These are phyloP conservation scores for Zygosaccharomyces sapae DNA, from an alignment of 1,139 yeast species.

Conservation along the genomic window DNA sequence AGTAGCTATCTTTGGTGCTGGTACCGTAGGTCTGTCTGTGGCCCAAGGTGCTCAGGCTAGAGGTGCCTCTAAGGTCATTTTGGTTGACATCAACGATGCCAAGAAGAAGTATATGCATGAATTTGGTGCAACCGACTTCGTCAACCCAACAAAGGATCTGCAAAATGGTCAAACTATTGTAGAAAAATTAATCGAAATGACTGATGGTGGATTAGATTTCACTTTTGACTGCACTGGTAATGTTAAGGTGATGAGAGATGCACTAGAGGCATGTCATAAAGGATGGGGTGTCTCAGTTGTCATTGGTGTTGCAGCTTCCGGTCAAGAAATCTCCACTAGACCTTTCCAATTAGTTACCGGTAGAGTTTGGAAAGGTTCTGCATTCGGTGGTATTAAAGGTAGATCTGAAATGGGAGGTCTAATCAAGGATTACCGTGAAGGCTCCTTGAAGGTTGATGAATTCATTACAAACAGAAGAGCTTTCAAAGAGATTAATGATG, in stretches of 20 bases:
- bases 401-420: conserved; percentile 90
- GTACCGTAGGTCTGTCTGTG: conserved; percentile 93
- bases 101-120: conserved; percentile 81
- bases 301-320: conserved; percentile 98
- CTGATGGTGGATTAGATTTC: conserved; percentile 94
- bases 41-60: conserved; percentile 89
- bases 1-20: conserved; percentile 96
- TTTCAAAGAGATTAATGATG: conserved; percentile 73
- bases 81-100: conserved; percentile 78
- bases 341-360: conserved; percentile 99
- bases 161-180: conserved; percentile 75
- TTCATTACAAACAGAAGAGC: conserved; percentile 88
- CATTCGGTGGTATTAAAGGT: conserved; percentile 98
- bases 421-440: conserved; percentile 78
- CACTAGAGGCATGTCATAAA: conserved; percentile 94
- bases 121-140: conserved; percentile 93
- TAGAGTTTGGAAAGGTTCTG: conserved; percentile 97
- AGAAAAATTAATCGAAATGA: conserved; percentile 76
- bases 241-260: conserved; percentile 88
- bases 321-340: conserved; percentile 91
- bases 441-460: conserved; percentile 86
- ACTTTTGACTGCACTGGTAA: conserved; percentile 99
- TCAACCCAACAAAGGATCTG: conserved; percentile 70
- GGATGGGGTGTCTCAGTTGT: conserved; percentile 97
- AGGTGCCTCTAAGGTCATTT: conserved; percentile 77